phyloP scores from a whole-genome alignment of 129 eudicot species.

The Flaveria robusta region DNA sequence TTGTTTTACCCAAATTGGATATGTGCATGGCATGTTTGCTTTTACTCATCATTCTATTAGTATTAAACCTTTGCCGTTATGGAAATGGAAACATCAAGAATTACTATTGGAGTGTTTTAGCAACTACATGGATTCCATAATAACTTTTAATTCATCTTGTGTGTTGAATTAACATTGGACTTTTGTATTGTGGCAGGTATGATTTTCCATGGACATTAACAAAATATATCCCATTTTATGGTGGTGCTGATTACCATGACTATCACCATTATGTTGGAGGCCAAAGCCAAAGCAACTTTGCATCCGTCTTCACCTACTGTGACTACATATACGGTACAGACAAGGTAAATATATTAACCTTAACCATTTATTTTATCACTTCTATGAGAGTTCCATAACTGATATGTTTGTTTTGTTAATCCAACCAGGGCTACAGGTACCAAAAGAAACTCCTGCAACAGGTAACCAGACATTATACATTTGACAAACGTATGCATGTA shows the following conservation, averaged over 20 bases:
- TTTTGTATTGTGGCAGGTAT: slow-evolving; percentile 22
- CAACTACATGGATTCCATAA: no score
- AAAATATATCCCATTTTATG: slow-evolving; percentile 72
- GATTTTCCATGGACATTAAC: slow-evolving; percentile 82
- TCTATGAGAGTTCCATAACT: background rate
- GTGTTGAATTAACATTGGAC: no score
- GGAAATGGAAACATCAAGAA: no score
- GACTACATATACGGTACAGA: slow-evolving; percentile 91
- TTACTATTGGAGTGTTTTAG: no score
- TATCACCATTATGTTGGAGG: slow-evolving; percentile 95
- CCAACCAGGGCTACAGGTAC: slow-evolving; percentile 8
- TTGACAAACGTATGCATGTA: background rate
- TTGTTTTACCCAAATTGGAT: no score
- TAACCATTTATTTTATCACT: background rate
- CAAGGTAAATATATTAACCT: slow-evolving; percentile 47
- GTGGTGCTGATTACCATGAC: slow-evolving; percentile 91
- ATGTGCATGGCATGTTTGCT: no score
- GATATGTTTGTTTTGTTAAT: background rate
- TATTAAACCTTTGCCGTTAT: no score
- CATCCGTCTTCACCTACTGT: slow-evolving; percentile 83
- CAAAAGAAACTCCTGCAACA: background rate
- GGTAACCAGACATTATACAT: background rate
- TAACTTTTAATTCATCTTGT: no score
- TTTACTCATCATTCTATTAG: no score
- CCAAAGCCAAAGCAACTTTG: slow-evolving; percentile 87